These are phyloP conservation scores for Kwoniella shivajii DNA, from an alignment of 1,284 basidiomycete genomes.

Conservation along the genomic window DNA sequence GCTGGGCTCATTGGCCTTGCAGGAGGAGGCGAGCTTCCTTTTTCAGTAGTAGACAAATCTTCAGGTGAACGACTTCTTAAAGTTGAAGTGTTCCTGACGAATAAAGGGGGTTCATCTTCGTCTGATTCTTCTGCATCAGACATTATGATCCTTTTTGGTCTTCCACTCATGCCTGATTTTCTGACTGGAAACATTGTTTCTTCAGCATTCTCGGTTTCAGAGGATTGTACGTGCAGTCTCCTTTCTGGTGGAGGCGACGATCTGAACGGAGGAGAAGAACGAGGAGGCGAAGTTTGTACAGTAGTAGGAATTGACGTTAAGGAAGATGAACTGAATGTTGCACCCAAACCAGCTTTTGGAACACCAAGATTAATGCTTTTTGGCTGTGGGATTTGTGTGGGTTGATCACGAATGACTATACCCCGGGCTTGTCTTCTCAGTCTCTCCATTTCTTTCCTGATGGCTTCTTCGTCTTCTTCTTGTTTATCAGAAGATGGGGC, in stretches of 20 bases:
- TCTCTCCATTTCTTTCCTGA: slow-evolving; percentile 23
- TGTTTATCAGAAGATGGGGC: slow-evolving; percentile 12
- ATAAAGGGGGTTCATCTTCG: slow-evolving; percentile 8
- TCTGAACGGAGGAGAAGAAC: slow-evolving; percentile 4
- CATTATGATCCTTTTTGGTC: slow-evolving; percentile 8
- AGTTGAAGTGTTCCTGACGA: slow-evolving; percentile 1
- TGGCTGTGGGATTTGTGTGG: neutral
- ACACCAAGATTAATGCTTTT: neutral
- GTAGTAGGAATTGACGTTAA: slow-evolving; percentile 24
- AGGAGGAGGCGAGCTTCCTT: slow-evolving; percentile 6
- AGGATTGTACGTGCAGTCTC: neutral
- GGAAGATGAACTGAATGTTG: slow-evolving; percentile 15
- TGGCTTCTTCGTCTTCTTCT: slow-evolving; percentile 14
- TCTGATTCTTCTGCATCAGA: slow-evolving; percentile 25
- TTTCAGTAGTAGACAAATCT: slow-evolving; percentile 5
- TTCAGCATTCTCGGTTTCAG: slow-evolving; percentile 14
- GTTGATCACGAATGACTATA: neutral
- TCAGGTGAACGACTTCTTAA: slow-evolving; percentile 2
- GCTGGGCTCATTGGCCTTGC: neutral
- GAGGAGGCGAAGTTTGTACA: slow-evolving; percentile 6
- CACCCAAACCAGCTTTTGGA: neutral
- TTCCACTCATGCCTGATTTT: slow-evolving; percentile 20
- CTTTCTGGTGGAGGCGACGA: neutral
- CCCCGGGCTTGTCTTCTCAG: slow-evolving; percentile 26
- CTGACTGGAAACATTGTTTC: slow-evolving; percentile 21